A percentile compares a stretch with the other conserved stretches of the same genome.
Conservation (phyloP, 192 early-diverging fungal genomes). For the Podila epicladia region DNA sequence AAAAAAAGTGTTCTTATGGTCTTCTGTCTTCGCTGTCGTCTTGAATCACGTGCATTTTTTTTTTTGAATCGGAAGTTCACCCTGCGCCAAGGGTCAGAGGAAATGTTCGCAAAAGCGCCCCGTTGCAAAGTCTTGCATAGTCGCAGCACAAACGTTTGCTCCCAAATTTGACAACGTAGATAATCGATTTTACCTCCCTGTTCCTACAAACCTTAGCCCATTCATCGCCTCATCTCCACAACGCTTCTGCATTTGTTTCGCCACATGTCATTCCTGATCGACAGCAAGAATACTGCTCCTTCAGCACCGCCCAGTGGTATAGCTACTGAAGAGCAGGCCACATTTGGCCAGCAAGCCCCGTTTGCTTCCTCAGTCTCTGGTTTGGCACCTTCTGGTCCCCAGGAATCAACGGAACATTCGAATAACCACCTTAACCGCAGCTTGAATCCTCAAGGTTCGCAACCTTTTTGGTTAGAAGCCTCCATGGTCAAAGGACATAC, state of each 20-base stretch:
- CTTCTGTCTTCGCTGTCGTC: too few species aligned
- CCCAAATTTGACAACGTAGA: too few species aligned
- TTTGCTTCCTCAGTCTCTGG: constrained; percentile 8
- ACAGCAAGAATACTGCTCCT: neutral
- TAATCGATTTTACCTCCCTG: neutral
- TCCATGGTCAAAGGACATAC: too few species aligned
- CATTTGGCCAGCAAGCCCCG: constrained; percentile 19
- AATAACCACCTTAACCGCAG: neutral
- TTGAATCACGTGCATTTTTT: too few species aligned
- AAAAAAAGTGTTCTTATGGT: too few species aligned
- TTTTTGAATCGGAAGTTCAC: too few species aligned
- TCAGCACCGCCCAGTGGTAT: neutral
- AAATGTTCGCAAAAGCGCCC: too few species aligned
- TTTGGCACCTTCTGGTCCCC: neutral
- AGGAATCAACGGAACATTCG: neutral
- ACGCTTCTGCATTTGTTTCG: neutral
- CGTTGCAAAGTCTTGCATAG: too few species aligned
- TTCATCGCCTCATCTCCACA: neutral
- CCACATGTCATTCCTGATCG: constrained; percentile 14
- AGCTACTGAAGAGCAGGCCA: neutral
- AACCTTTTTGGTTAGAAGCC: too few species aligned
- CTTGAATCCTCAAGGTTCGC: neutral
- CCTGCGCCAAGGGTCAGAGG: too few species aligned
- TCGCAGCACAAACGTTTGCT: too few species aligned
- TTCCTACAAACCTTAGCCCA: neutral